Evolutionary conservation across 2,329 filamentous ascomycete species (phyloP).

Genomic region (Monosporascus sp.): DNA sequence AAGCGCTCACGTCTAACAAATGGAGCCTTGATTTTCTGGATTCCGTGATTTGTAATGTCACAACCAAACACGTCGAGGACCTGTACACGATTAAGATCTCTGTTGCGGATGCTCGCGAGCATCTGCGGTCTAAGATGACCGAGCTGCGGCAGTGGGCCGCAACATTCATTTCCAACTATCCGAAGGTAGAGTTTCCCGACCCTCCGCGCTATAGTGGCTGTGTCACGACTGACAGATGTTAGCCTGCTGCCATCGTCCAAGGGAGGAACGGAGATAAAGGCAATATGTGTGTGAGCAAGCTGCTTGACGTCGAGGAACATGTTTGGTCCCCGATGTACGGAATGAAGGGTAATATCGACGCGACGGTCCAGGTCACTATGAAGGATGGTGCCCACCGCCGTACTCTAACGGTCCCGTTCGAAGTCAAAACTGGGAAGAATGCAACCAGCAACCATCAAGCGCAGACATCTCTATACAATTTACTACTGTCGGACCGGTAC

Average conservation of each 20-base stretch:
- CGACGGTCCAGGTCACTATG: conserved; percentile 86
- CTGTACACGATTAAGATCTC: conserved; percentile 82
- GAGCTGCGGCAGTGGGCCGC: conserved; percentile 81
- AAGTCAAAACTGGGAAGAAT: conserved; percentile 90
- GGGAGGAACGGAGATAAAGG: conserved; percentile 73
- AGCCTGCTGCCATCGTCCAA: conserved; percentile 68
- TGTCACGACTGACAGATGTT: conserved; percentile 25
- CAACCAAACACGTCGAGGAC: conserved; percentile 79
- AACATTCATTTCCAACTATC: conserved; percentile 68
- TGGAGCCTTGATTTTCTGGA: conserved; percentile 71
- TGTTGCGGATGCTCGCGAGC: conserved; percentile 66
- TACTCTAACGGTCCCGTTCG: conserved; percentile 82
- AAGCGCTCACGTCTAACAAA: conserved; percentile 74
- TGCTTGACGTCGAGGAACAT: conserved; percentile 95
- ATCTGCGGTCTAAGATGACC: conserved; percentile 77
- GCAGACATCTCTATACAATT: conserved; percentile 90
- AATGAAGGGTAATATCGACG: conserved; percentile 95
- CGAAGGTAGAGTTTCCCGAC: conserved; percentile 48
- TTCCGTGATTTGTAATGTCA: conserved; percentile 60
- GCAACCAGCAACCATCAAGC: conserved; percentile 79
- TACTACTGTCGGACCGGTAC: conserved; percentile 89
- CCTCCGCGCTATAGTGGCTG: not conserved
- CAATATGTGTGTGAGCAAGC: conserved; percentile 82
- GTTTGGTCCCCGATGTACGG: conserved; percentile 98
- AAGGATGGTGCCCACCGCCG: conserved; percentile 61